These are phyloP conservation scores for Petunia axillaris DNA, from an alignment of 257 asterid species.

Conservation along the genomic window DNA sequence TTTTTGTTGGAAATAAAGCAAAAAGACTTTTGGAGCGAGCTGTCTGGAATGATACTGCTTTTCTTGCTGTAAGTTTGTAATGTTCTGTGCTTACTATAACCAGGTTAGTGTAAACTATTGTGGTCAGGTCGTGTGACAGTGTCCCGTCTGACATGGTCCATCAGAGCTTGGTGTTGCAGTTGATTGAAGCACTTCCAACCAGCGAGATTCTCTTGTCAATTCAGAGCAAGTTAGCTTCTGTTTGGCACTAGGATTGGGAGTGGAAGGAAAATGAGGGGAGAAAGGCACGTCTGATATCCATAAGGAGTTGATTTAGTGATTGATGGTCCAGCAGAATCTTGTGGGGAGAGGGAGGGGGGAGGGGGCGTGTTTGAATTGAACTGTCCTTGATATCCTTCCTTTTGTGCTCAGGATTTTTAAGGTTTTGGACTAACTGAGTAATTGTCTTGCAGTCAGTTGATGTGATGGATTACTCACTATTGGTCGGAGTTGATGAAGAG, in stretches of 20 bases:
- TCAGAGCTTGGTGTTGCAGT: not conserved
- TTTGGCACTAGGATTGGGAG: not conserved
- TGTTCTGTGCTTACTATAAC: slow-evolving; percentile 17
- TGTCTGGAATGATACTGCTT: slow-evolving; percentile 96
- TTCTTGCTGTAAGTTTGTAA: slow-evolving; percentile 79
- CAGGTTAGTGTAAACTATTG: not conserved
- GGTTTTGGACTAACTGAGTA: slow-evolving; percentile 8
- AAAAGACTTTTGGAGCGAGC: slow-evolving; percentile 86
- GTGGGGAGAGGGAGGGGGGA: too few relatives aligned
- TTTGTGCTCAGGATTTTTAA: not conserved
- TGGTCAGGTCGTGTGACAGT: slow-evolving; percentile 13
- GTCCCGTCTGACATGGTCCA: not conserved
- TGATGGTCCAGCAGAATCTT: not conserved
- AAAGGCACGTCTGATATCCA: not conserved
- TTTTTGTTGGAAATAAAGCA: slow-evolving; percentile 92
- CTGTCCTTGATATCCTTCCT: not conserved
- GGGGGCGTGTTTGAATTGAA: not conserved
- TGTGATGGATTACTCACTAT: slow-evolving; percentile 92
- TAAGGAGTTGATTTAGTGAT: not conserved
- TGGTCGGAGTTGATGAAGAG: slow-evolving; percentile 91
- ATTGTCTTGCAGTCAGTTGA: slow-evolving; percentile 65
- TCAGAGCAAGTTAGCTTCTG: not conserved
- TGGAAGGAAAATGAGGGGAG: not conserved
- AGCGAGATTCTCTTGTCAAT: not conserved
- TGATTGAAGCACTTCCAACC: slow-evolving; percentile 17